These are phyloP conservation scores for Malassezia cuniculi DNA, from an alignment of 1,284 basidiomycete genomes.

Conservation along the genomic window DNA sequence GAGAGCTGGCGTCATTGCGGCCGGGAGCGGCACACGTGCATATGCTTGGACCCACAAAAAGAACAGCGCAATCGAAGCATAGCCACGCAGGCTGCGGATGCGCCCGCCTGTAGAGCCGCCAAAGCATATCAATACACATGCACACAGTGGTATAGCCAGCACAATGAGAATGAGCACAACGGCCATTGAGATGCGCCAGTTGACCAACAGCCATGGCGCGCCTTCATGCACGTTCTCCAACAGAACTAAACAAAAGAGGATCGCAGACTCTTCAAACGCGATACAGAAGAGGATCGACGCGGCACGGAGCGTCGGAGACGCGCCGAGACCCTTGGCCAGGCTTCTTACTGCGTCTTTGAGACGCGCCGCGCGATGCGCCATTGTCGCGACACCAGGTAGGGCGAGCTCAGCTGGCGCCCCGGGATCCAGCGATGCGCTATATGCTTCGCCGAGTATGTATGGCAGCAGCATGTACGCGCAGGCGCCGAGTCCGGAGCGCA, in stretches of 20 bases:
- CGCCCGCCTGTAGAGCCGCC: background rate
- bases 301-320: slow-evolving; percentile 12
- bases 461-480: slow-evolving; percentile 22
- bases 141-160: slow-evolving; percentile 12
- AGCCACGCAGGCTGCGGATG: slow-evolving; percentile 11
- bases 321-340: slow-evolving; percentile 10
- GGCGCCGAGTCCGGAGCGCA: slow-evolving; percentile 18
- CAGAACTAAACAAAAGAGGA: slow-evolving; percentile 30
- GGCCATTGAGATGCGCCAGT: slow-evolving; percentile 16
- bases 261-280: slow-evolving; percentile 30
- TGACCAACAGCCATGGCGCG: slow-evolving; percentile 11
- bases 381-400: slow-evolving; percentile 15
- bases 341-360: slow-evolving; percentile 12
- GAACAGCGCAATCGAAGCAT: slow-evolving; percentile 23
- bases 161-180: slow-evolving; percentile 20
- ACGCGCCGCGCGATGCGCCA: slow-evolving; percentile 10
- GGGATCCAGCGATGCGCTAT: slow-evolving; percentile 30
- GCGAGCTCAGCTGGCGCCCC: slow-evolving; percentile 2
- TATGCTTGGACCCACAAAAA: slow-evolving; percentile 29
- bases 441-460: slow-evolving; percentile 33
- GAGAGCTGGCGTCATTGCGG: slow-evolving; percentile 13
- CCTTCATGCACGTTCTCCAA: slow-evolving; percentile 21
- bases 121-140: no score
- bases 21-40: slow-evolving; percentile 35
- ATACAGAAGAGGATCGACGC: slow-evolving; percentile 29